These are phyloP conservation scores for Chaetomiaceae sp. DNA, from an alignment of 2,329 filamentous ascomycete species.

Conservation along the genomic window DNA sequence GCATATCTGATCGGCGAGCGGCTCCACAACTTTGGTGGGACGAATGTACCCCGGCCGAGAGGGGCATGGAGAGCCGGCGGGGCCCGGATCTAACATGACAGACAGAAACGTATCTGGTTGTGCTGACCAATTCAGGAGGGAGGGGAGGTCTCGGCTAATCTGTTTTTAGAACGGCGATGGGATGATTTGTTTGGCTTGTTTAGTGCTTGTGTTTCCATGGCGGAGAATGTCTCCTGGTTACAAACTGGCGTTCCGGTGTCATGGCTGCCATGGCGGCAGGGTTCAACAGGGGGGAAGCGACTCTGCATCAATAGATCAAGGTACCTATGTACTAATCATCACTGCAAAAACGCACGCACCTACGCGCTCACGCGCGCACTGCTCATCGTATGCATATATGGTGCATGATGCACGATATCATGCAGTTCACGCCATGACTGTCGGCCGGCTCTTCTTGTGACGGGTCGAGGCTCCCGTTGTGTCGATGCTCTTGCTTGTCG, in stretches of 20 bases:
- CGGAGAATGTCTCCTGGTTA: not conserved
- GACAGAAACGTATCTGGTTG: no score
- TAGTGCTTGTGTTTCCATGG: not conserved
- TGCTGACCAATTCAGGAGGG: no score
- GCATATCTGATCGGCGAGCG: constrained; percentile 93
- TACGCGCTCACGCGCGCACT: no score
- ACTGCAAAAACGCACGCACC: no score
- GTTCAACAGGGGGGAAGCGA: not conserved
- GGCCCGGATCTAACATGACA: constrained; percentile 26
- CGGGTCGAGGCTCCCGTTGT: no score
- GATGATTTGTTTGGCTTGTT: not conserved
- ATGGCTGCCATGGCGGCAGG: not conserved
- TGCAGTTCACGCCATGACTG: no score
- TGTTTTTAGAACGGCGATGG: not conserved
- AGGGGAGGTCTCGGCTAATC: no score
- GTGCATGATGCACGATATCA: no score
- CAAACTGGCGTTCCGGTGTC: not conserved
- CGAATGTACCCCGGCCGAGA: constrained; percentile 33
- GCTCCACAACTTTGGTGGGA: constrained; percentile 80
- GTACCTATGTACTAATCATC: no score
- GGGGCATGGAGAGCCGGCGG: constrained; percentile 36
- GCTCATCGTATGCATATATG: no score
- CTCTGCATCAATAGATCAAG: constrained; percentile 2
- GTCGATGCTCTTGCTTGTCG: no score
- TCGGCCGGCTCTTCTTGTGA: no score